Evolutionary conservation across 2,329 filamentous ascomycete species (phyloP).

Genomic region (Ascochyta koolunga): DNA sequence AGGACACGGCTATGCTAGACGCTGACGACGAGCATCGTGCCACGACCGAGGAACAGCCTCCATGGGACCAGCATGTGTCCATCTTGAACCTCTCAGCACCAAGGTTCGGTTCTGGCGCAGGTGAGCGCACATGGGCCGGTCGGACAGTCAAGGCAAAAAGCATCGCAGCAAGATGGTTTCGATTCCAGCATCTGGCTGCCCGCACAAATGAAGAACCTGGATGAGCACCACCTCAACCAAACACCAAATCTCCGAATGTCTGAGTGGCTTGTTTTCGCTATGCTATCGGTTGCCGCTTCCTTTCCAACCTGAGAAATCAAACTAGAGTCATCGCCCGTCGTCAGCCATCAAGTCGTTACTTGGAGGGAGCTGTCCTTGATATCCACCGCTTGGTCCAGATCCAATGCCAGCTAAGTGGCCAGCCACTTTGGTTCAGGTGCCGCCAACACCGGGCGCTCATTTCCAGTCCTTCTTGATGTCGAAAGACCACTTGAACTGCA

Average conservation of each 20-base stretch:
- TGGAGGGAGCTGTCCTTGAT: constrained; percentile 22
- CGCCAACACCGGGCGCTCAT: constrained; percentile 12
- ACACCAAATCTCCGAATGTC: background rate
- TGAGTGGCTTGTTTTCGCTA: constrained; percentile 18
- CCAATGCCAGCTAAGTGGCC: constrained; percentile 18
- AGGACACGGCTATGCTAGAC: constrained; percentile 53
- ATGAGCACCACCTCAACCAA: constrained; percentile 11
- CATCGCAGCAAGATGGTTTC: constrained; percentile 55
- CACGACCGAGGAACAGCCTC: constrained; percentile 26
- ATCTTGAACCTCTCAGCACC: constrained; percentile 56
- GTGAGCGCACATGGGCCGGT: constrained; percentile 54
- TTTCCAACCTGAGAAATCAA: constrained; percentile 17
- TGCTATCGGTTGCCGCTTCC: constrained; percentile 17
- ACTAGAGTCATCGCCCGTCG: constrained; percentile 26
- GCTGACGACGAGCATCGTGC: constrained; percentile 12
- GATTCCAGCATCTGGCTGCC: constrained; percentile 28
- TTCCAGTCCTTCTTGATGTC: constrained; percentile 98
- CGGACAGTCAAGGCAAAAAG: constrained; percentile 52
- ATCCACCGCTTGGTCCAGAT: constrained; percentile 22
- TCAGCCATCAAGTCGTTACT: constrained; percentile 37
- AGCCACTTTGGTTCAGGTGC: constrained; percentile 9
- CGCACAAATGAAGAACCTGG: constrained; percentile 7
- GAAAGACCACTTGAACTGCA: constrained; percentile 95
- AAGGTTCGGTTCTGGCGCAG: constrained; percentile 40
- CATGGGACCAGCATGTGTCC: constrained; percentile 55